phyloP scores from a whole-genome alignment of 1,284 basidiomycete genomes.

The Tremellales sp. region DNA sequence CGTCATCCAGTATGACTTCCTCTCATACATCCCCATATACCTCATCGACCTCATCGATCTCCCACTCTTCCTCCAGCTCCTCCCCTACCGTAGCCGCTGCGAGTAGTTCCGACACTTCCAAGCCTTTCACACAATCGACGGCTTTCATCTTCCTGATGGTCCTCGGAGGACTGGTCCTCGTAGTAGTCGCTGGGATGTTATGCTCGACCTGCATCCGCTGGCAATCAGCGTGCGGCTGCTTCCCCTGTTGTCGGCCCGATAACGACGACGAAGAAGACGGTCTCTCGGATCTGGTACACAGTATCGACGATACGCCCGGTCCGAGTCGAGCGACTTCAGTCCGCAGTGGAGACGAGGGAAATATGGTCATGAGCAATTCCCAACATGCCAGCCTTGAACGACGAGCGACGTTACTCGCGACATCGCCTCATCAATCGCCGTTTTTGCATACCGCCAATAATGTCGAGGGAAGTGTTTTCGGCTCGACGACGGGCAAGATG shows the following conservation, averaged over 20 bases:
- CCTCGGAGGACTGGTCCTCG: conserved; percentile 17
- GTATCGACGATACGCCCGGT: conserved; percentile 13
- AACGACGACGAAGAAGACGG: conserved; percentile 24
- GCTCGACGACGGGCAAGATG: neutral
- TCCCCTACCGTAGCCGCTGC: conserved; percentile 1
- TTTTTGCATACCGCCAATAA: conserved; percentile 20
- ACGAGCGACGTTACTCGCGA: conserved; percentile 16
- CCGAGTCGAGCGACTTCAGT: conserved; percentile 1
- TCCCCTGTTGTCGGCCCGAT: neutral
- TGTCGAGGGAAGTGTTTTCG: neutral
- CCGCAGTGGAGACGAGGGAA: too few species aligned
- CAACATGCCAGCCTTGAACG: conserved; percentile 2
- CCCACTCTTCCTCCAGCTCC: neutral
- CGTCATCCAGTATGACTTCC: neutral
- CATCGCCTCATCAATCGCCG: conserved; percentile 8
- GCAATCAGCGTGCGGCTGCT: neutral
- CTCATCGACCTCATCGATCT: neutral
- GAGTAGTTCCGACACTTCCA: conserved; percentile 3
- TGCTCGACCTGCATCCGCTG: conserved; percentile 18
- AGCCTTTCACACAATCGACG: neutral
- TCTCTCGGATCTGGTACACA: conserved; percentile 20
- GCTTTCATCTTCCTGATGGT: conserved; percentile 26
- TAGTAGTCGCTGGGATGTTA: conserved; percentile 18
- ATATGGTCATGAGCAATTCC: neutral
- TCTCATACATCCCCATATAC: neutral